Percentiles rank a stretch among this genome's conserved stretches.
phyloP scores from a whole-genome alignment of 1,139 yeast genomes.

The Suzukiozyma palmioleophila region DNA sequence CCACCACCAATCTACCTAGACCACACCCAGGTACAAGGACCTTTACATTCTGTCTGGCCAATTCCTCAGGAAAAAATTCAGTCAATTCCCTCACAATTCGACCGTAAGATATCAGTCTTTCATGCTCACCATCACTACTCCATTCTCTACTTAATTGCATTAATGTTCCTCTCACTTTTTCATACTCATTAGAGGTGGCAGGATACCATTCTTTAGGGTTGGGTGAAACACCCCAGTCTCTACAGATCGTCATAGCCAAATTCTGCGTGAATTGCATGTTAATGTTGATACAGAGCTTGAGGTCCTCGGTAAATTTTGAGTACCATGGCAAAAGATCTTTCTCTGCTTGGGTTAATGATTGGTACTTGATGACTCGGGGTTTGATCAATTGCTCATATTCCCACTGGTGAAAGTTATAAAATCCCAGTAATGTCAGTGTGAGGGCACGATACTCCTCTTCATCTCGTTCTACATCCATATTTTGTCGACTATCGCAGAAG shows the following conservation, averaged over 20 bases:
- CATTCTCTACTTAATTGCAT: constrained; percentile 73
- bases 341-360: constrained; percentile 36
- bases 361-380: constrained; percentile 29
- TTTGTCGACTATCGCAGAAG: background rate
- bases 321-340: constrained; percentile 49
- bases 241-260: constrained; percentile 46
- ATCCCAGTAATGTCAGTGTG: constrained; percentile 36
- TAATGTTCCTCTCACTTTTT: constrained; percentile 58
- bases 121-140: constrained; percentile 58
- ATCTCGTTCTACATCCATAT: constrained; percentile 12
- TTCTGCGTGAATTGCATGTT: constrained; percentile 46
- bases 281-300: constrained; percentile 43
- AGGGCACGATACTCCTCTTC: constrained; percentile 35
- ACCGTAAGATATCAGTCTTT: constrained; percentile 46
- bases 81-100: constrained; percentile 45
- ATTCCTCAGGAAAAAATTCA: constrained; percentile 35
- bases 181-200: constrained; percentile 45
- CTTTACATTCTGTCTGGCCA: constrained; percentile 33
- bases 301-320: constrained; percentile 35
- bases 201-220: constrained; percentile 44
- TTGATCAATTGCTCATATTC: constrained; percentile 31
- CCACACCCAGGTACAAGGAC: constrained; percentile 84
- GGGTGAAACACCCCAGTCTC: constrained; percentile 49
- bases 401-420: constrained; percentile 30
- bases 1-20: constrained; percentile 72